Evolutionary conservation across 164 flowering plant species (phyloP), one percentile per base, ranked within the genome.

Genomic region (Malania oleifera): DNA sequence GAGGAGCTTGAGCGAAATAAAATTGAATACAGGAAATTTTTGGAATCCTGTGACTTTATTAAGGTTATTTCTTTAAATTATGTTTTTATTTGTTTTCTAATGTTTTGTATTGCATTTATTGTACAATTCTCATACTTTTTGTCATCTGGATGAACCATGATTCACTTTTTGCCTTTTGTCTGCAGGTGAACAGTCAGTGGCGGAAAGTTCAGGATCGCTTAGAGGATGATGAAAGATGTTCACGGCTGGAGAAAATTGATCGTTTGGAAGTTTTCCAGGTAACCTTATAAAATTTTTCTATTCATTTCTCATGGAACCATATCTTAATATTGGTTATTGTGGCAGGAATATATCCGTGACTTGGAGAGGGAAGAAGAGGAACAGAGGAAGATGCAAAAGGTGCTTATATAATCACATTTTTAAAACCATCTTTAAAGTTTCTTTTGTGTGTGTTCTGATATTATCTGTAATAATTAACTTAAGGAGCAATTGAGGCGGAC

Each of bases 281-380:
- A 54, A 10, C 17, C 54, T 23, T 24, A 17, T 17, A 34, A 34
- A 34, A 34, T 12, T 17, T 0, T 20, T 27, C 13, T 38, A 17
- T 29, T 31, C 3, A 26, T 26, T 19, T 48, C 35, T n/a, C 8
- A 11, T 57, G 17, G 26, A 20, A 35, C 34, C 55, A 39, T 62
- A 26, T 57, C 23, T 47, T 74, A 38, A 70, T 52, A 37, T 60
- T 44, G 40, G 28, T n/a, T 45, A 52, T 57, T 65, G 11, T 67
- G 63, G 29, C 75, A 90, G 97, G 97, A 90, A 46, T 85, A 90
- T 64, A 83, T 95, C 45, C 87, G 83, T 37, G 91, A 86, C 65
- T 67, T 95, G 65, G 97, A 95, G 77, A 82, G 71, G 72, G 95
- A 95, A 67, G 99, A 95, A 63, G 97, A 93, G 53, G 99, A 95